These are phyloP conservation scores for Mucor irregularis DNA, from an alignment of 371 early-diverging fungal genomes.

Conservation along the genomic window DNA sequence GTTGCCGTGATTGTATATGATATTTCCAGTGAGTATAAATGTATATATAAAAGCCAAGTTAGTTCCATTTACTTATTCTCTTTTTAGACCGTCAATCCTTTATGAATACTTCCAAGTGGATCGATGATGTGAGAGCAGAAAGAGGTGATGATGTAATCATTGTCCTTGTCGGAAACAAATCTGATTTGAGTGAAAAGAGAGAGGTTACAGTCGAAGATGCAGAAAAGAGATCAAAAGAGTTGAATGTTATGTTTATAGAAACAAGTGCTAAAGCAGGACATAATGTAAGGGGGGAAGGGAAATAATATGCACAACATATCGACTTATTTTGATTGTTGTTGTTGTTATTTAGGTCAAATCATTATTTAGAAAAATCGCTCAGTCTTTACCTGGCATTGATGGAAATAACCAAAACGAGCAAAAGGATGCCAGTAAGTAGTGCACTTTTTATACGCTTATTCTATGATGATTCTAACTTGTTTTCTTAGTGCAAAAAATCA, in stretches of 20 bases:
- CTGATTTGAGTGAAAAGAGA: slow-evolving; percentile 88
- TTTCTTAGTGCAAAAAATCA: slow-evolving; percentile 35
- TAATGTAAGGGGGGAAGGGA: slow-evolving; percentile 62
- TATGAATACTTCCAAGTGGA: slow-evolving; percentile 94
- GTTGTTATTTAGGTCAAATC: slow-evolving; percentile 64
- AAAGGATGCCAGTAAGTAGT: slow-evolving; percentile 27
- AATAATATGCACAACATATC: neutral
- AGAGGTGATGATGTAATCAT: slow-evolving; percentile 96
- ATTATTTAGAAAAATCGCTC: slow-evolving; percentile 92
- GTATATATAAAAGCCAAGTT: neutral
- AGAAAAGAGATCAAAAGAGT: slow-evolving; percentile 90
- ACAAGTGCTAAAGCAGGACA: slow-evolving; percentile 97
- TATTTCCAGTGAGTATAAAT: slow-evolving; percentile 39
- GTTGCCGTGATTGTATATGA: slow-evolving; percentile 98
- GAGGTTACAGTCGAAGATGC: slow-evolving; percentile 95
- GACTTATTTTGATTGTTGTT: neutral
- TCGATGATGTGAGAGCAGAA: slow-evolving; percentile 95
- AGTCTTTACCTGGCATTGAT: slow-evolving; percentile 89
- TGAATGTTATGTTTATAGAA: slow-evolving; percentile 94
- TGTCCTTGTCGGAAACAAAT: slow-evolving; percentile 98
- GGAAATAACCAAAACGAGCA: slow-evolving; percentile 37
- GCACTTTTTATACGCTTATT: neutral
- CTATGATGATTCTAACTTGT: neutral
- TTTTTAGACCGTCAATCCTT: slow-evolving; percentile 86
- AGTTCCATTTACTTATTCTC: neutral